These are phyloP conservation scores for Mollisia scopiformis DNA, from an alignment of 2,329 filamentous ascomycete genomes.

Conservation along the genomic window DNA sequence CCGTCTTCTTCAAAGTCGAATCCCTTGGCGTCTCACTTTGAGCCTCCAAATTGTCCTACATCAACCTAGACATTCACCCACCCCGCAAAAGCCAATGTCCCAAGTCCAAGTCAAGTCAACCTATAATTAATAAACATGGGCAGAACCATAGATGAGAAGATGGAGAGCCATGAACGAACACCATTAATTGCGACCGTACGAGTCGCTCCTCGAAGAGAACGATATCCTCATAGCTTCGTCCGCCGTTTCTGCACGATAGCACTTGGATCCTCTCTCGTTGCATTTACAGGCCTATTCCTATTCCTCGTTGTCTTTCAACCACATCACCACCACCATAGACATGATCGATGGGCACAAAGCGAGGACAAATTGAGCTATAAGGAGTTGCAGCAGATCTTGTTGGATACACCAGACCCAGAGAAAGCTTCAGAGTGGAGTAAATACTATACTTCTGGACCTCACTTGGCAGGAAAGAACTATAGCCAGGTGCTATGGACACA, in stretches of 20 bases:
- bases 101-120: background rate
- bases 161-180: constrained; percentile 52
- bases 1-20: background rate
- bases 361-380: constrained; percentile 43
- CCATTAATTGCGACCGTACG: constrained; percentile 68
- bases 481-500: constrained; percentile 74
- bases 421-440: constrained; percentile 71
- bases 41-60: background rate
- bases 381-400: constrained; percentile 58
- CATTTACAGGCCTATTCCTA: constrained; percentile 42
- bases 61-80: background rate
- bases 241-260: constrained; percentile 70
- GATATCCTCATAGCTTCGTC: constrained; percentile 62
- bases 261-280: constrained; percentile 55
- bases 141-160: constrained; percentile 28
- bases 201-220: constrained; percentile 53
- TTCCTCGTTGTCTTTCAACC: constrained; percentile 48
- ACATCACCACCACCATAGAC: constrained; percentile 36
- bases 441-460: constrained; percentile 77
- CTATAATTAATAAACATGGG: constrained; percentile 9
- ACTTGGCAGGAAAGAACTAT: constrained; percentile 77
- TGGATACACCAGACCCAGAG: constrained; percentile 59
- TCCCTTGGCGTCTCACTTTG: background rate
- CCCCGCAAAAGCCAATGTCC: background rate
- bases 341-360: constrained; percentile 32